Evolutionary conservation across 805 yeast species (phyloP), one percentile per base, ranked within the genome.

Genomic region (Metschnikowia kunwiensis): DNA sequence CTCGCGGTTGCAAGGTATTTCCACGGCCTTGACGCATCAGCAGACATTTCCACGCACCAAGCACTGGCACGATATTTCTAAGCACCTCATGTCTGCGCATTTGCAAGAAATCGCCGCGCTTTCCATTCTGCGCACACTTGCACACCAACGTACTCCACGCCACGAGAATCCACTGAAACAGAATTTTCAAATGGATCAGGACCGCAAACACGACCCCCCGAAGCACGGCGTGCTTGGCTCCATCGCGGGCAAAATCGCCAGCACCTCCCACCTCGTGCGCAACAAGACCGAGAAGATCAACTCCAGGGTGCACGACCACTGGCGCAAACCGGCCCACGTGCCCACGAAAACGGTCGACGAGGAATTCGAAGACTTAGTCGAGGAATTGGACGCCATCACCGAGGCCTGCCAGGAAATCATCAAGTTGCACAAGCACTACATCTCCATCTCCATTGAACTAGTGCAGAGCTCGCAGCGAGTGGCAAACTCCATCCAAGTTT

Each of bases 261-360:
- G 34, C 18, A 32, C 36, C 5, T 32, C 41, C 11, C 34, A 32
- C 22, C 22, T 24, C 11, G 34, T 38, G n/a, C 36, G 36, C 5
- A 13, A 29, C 29, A 38, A 38, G 13, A 32, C 37, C 3, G 41
- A 24, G 12, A 16, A 25, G 14, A 24, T 38, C 30, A 38, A 38
- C 24, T 15, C 27, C 16, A 24, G 41, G n/a, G 45, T 37, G 11
- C 42, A 36, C 10, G 36, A 28, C 17, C 38, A 34, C 26, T 42
- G 46, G 46, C 34, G 30, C 9, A 35, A 33, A 22, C 21, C 34
- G 10, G 12, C 23, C 5, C 22, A 30, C 5, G 27, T 15, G n/a
- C 37, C 36, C 22, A 42, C 49, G 3, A 38, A 36, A 19, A 62
- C 55, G 43, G 54, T 15, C 62, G 75, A 70, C 43, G 68, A 63